Evolutionary conservation across 768 basidiomycete genomes (phyloP), one percentile per base, ranked within the genome.

Genomic region (Albatrellus ellisii): DNA sequence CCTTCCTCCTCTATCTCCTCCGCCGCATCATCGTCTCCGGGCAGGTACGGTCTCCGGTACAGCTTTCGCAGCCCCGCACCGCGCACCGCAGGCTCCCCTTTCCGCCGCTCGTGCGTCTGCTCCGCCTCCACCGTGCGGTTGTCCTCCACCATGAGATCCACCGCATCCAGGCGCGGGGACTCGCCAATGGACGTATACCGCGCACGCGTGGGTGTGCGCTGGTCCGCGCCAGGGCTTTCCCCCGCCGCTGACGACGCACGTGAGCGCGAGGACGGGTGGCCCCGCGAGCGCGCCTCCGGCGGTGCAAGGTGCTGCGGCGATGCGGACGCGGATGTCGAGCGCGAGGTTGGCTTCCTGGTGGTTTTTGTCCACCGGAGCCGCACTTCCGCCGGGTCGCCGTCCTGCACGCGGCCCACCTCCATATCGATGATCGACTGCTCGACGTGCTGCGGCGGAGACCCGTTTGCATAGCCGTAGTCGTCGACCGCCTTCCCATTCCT

Each of bases 71-170:
- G 52, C 15, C 61, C 69, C 4, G 67, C 58, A 24, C 46, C 52
- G 25, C 50, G 53, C 26, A 53, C 49, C 52, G 66, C 60, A n/a
- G 79, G 77, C 48, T 81, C 79, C 18, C 78, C 81, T 44, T 72
- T 73, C 41, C 71, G 58, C 28, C 78, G 62, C 47, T 79, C 77
- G 33, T 68, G 63, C 21, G 61, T 58, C 51, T 66, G 62, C 22
- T 72, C 72, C 43, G 69, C 67, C 46, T 73, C 67, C 24, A 68
- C 72, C 3, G 77, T 75, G 6, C 64, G 55, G 6, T 56, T 46
- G 52, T 80, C 82, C 53, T 85, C 83, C 0, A 92, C 76, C 4
- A 97, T 72, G 14, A 99, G 66, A 54, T 99, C 94, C 1, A 97
- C 79, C 1, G 92, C 91, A 48, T 97, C 84, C 2, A 74, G 69